phyloP scores from a whole-genome alignment of 1,284 basidiomycete species.

The Termitomyces sp. region DNA sequence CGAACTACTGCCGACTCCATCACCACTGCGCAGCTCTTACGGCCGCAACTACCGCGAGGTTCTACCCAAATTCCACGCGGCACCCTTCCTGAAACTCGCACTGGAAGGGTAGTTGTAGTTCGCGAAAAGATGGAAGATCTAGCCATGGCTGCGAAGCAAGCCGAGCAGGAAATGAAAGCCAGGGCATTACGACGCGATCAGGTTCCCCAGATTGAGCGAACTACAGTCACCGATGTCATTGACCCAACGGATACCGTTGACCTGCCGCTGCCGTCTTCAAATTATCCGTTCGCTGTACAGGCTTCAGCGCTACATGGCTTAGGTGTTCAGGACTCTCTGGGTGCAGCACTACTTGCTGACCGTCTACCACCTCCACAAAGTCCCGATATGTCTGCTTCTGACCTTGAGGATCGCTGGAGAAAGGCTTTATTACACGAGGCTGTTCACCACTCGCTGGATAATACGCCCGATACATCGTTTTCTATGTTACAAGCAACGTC shows the following conservation, averaged over 20 bases:
- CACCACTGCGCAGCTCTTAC: slow-evolving; percentile 39
- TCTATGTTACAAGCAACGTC: slow-evolving; percentile 23
- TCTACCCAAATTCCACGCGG: slow-evolving; percentile 35
- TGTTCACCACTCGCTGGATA: slow-evolving; percentile 64
- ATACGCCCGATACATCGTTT: slow-evolving; percentile 24
- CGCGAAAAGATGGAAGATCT: slow-evolving; percentile 73
- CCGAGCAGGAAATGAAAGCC: slow-evolving; percentile 62
- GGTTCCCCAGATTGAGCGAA: slow-evolving; percentile 26
- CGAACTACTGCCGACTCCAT: slow-evolving; percentile 30
- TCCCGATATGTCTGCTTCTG: slow-evolving; percentile 53
- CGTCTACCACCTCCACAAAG: slow-evolving; percentile 60
- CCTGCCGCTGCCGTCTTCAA: slow-evolving; percentile 56
- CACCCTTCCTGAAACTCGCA: slow-evolving; percentile 30
- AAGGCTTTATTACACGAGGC: slow-evolving; percentile 66
- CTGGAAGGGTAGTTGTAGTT: slow-evolving; percentile 69
- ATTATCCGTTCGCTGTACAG: slow-evolving; percentile 69
- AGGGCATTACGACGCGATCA: slow-evolving; percentile 39
- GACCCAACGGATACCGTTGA: slow-evolving; percentile 80
- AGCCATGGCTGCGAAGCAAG: slow-evolving; percentile 60
- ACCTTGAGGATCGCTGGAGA: slow-evolving; percentile 62
- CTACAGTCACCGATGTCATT: slow-evolving; percentile 49
- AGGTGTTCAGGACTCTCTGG: slow-evolving; percentile 64
- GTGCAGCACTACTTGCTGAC: slow-evolving; percentile 68
- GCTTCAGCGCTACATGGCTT: slow-evolving; percentile 64
- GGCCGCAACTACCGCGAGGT: slow-evolving; percentile 34